These are phyloP conservation scores for Poronia punctata DNA, from an alignment of 495 filamentous ascomycete species.

Conservation along the genomic window DNA sequence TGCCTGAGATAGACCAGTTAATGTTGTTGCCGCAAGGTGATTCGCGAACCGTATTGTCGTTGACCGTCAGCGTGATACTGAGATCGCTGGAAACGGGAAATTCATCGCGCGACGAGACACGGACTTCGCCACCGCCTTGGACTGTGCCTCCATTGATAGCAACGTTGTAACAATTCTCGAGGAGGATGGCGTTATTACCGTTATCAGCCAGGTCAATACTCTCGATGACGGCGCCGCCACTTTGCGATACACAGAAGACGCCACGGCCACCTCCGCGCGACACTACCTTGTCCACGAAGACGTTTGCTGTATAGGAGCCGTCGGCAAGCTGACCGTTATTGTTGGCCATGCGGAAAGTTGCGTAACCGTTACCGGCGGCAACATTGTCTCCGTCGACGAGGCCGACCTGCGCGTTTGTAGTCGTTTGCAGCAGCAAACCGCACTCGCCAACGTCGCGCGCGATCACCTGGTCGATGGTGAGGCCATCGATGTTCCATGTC, in stretches of 20 bases:
- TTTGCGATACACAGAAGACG: slow-evolving; percentile 42
- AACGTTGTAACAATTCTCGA: slow-evolving; percentile 44
- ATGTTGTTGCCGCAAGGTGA: slow-evolving; percentile 37
- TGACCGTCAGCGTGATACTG: slow-evolving; percentile 32
- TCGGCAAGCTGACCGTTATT: slow-evolving; percentile 34
- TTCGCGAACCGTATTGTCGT: slow-evolving; percentile 35
- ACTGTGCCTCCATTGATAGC: slow-evolving; percentile 36
- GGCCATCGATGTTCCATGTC: slow-evolving; percentile 41
- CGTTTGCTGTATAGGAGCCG: slow-evolving; percentile 35
- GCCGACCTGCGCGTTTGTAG: slow-evolving; percentile 33
- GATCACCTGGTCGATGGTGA: slow-evolving; percentile 33
- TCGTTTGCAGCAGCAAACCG: slow-evolving; percentile 36
- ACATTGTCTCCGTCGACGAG: slow-evolving; percentile 43
- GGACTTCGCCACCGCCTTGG: slow-evolving; percentile 39
- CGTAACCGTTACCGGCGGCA: slow-evolving; percentile 35
- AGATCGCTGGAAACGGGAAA: slow-evolving; percentile 38
- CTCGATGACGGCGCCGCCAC: slow-evolving; percentile 32
- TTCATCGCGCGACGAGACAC: slow-evolving; percentile 34
- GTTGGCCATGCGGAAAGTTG: slow-evolving; percentile 41
- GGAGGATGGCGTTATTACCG: slow-evolving; percentile 41
- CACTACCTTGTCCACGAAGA: slow-evolving; percentile 36
- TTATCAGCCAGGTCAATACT: slow-evolving; percentile 34
- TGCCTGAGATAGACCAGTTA: slow-evolving; percentile 33
- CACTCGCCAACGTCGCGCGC: slow-evolving; percentile 39
- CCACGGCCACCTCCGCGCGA: slow-evolving; percentile 41